Evolutionary conservation across 2,329 filamentous ascomycete genomes (phyloP).

Genomic region (Keithomyces neogunnii): DNA sequence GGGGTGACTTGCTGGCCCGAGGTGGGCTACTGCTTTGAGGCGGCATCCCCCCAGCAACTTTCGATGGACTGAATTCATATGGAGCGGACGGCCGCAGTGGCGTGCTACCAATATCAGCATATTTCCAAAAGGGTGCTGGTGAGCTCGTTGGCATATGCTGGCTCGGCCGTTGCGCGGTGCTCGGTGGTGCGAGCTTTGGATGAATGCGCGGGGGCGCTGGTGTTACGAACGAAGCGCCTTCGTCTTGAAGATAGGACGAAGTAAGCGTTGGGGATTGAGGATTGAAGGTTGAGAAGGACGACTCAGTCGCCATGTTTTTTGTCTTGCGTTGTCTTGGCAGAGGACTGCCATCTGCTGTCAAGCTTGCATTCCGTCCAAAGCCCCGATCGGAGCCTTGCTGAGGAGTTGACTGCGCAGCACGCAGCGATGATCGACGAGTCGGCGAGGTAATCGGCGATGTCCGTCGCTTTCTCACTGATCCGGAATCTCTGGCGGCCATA

Average conservation of each 20-base stretch:
- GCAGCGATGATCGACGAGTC: constrained; percentile 39
- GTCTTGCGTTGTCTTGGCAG: constrained; percentile 48
- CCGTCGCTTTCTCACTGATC: constrained; percentile 48
- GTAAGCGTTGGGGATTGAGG: constrained; percentile 54
- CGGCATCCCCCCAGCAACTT: constrained; percentile 31
- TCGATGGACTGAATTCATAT: constrained; percentile 53
- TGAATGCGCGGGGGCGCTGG: constrained; percentile 66
- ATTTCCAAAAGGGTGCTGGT: constrained; percentile 84
- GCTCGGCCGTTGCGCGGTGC: constrained; percentile 71
- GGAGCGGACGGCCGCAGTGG: constrained; percentile 44
- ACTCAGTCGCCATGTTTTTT: constrained; percentile 20
- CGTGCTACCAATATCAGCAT: constrained; percentile 67
- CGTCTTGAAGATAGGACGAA: constrained; percentile 54
- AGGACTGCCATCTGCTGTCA: constrained; percentile 51
- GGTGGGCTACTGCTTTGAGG: constrained; percentile 53
- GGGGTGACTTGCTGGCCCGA: constrained; percentile 39
- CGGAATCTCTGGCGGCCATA: constrained; percentile 41
- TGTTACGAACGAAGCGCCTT: constrained; percentile 55
- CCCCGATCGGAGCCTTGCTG: constrained; percentile 39
- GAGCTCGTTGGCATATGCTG: constrained; percentile 81
- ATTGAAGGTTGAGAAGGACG: constrained; percentile 39
- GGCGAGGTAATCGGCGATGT: constrained; percentile 48
- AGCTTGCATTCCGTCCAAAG: constrained; percentile 25
- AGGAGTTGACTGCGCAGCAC: constrained; percentile 48
- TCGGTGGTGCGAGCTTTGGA: constrained; percentile 68